Evolutionary conservation across 345 rosid genomes (phyloP).

Genomic region (Gynandropsis gynandra): DNA sequence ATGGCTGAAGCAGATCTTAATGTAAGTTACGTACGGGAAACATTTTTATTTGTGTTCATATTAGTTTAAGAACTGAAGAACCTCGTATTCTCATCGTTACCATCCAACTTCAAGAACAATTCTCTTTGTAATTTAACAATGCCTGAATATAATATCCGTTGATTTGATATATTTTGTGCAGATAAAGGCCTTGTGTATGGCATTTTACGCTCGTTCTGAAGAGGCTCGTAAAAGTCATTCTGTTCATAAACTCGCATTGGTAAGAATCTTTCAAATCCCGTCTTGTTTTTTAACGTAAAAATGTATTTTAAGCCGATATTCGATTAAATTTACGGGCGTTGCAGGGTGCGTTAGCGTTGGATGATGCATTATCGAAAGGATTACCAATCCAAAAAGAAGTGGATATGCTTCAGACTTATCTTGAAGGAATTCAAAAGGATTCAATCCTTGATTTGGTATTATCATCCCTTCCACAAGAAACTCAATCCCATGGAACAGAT

Average conservation of each 20-base stretch:
- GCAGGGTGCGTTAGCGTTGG: conserved; percentile 88
- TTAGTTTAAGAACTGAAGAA: conserved; percentile 9
- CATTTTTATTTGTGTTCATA: no score
- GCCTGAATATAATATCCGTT: background rate
- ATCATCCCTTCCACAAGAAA: conserved; percentile 87
- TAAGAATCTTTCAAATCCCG: conserved; percentile 35
- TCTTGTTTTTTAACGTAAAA: no score
- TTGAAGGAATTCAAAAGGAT: conserved; percentile 66
- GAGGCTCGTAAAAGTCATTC: conserved; percentile 88
- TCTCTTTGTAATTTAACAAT: conserved; percentile 6
- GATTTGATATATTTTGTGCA: conserved; percentile 24
- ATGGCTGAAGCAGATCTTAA: conserved; percentile 87
- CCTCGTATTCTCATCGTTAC: conserved; percentile 1
- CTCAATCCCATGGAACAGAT: conserved; percentile 60
- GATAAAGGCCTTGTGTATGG: conserved; percentile 89
- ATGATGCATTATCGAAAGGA: conserved; percentile 85
- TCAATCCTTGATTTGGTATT: conserved; percentile 67
- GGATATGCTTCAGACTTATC: conserved; percentile 45
- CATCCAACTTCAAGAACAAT: background rate
- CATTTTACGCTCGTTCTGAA: conserved; percentile 92
- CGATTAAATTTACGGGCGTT: conserved; percentile 10
- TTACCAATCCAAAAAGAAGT: conserved; percentile 80
- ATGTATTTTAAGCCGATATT: conserved; percentile 21
- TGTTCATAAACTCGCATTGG: conserved; percentile 93
- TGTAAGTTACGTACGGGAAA: conserved; percentile 63